Conservation (phyloP, 2,329 filamentous ascomycete species). For the Aspergillus novofumigatus region DNA sequence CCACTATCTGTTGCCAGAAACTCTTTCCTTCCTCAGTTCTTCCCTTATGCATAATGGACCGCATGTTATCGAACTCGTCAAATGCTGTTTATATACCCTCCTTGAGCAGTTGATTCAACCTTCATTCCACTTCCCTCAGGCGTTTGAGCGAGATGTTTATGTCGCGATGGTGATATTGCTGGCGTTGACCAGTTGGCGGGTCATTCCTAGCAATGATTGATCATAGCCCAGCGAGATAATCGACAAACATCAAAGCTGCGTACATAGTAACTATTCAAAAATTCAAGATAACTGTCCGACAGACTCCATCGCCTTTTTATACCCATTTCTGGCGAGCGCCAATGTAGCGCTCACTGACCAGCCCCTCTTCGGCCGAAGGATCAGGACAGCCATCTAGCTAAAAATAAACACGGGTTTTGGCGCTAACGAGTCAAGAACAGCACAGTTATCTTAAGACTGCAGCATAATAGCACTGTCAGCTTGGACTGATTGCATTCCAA, state of each 20-base stretch:
- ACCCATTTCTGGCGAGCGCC: not conserved
- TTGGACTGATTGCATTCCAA: not conserved
- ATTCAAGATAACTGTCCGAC: not conserved
- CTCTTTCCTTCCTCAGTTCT: not conserved
- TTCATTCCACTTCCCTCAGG: not conserved
- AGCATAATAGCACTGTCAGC: not conserved
- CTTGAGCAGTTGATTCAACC: not conserved
- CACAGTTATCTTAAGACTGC: not conserved
- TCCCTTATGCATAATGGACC: not conserved
- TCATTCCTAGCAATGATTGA: not conserved
- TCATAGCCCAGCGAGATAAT: not conserved
- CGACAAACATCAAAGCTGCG: not conserved
- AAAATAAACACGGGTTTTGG: not conserved
- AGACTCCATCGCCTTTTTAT: not conserved
- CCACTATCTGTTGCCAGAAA: not conserved
- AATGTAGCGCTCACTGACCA: not conserved
- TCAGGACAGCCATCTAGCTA: not conserved
- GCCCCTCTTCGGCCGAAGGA: not conserved
- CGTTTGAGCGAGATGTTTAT: not conserved
- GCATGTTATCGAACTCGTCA: not conserved
- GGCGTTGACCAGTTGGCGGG: not conserved
- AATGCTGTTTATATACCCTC: not conserved
- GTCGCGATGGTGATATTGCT: not conserved
- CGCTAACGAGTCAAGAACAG: not conserved
- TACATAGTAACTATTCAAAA: not conserved